Evolutionary conservation across 371 early-diverging fungal species (phyloP), one percentile per base, ranked within the genome.

Genomic region (Saksenaea vasiformis): DNA sequence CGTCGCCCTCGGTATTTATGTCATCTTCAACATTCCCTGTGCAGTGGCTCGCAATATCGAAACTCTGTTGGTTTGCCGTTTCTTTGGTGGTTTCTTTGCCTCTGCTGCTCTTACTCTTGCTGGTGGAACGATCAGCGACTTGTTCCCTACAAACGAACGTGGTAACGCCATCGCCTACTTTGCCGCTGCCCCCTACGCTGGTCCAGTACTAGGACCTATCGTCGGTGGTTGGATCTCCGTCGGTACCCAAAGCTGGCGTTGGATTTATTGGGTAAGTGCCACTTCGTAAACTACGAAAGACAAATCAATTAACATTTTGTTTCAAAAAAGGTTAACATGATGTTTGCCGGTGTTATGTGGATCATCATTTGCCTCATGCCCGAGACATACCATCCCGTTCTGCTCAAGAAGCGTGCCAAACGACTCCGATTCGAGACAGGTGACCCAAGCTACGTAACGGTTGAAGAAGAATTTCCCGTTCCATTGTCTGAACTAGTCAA

Each of bases 161-260:
- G 77, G 80, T 61, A 67, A 65, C 47, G 80, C 80, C 13, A 77
- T 79, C 61, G 80, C 80, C 31, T 79, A 73, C 41, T 79, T 79
- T 66, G 80, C 80, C 24, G 77, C 77, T 65, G 80, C 80, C 15
- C 79, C 79, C 35, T 79, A 76, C 56, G 72, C 71, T 27, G 79
- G 82, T 31, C 79, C 79, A 31, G 79, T 79, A 7, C 41, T 82
- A 24, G 82, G 82, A 37, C 78, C 82, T 24, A 67, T 79, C 31
- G 76, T 74, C 8, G 75, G 78, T 56, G 82, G 82, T 14, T 82
- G 77, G 75, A 71, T 79, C 24, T 70, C 66, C 5, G 72, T 78
- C 39, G 76, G 76, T 27, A 73, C 77, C 8, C 63, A 68, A 22
- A 65, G 60, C 24, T 82, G 79, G 82, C 67, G 77, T 62, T 79